Base-by-base conservation (phyloP, 345 rosid species). In the Trapa bicornis region DNA sequence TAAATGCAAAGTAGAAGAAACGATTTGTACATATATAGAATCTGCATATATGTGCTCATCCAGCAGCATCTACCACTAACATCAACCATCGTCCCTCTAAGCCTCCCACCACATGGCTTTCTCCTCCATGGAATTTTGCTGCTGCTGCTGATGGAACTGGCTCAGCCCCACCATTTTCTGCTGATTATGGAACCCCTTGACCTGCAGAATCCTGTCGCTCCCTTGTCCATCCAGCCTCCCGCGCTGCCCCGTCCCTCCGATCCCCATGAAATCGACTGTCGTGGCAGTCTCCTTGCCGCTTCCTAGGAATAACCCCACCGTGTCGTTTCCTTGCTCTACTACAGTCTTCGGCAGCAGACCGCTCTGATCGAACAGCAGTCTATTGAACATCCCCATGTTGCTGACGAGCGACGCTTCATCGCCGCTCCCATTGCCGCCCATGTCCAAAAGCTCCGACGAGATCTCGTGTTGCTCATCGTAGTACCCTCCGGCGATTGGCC, bases 191-290 rank as follows among this genome's bases (percentile, higher is more conserved):
- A 57, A 37, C 76, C 53, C 72, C 62, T 57, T 74, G 74, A 71
- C 47, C 63, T 73, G 77, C 60, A 76, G 35, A 58, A 58, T 66
- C 65, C 29, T 22, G 29, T 74, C 82, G 53, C 71, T 80, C 29
- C 65, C 74, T 33, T 76, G 68, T 53, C 76, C 80, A 48, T 73
- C 80, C 10, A 75, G 67, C 68, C 41, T 72, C 43, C 77, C 73
- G 1, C 71, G 11, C 33, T 66, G 33, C 63, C 82, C 76, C 56
- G 79, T 64, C 69, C 79, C 81, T 48, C 88, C 84, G 47, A 85
- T 57, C 48, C 89, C 89, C 74, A 85, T 68, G 84, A 85, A 85
- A 78, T 85, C 86, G 61, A 85, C 83, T 0, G 89, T 85, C 29
- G 29, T 22, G 78, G 72, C 76, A 63, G 73, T 68, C 12, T 77